These are phyloP conservation scores for Cordia subcordata DNA, from an alignment of 257 asterid species.

Conservation along the genomic window DNA sequence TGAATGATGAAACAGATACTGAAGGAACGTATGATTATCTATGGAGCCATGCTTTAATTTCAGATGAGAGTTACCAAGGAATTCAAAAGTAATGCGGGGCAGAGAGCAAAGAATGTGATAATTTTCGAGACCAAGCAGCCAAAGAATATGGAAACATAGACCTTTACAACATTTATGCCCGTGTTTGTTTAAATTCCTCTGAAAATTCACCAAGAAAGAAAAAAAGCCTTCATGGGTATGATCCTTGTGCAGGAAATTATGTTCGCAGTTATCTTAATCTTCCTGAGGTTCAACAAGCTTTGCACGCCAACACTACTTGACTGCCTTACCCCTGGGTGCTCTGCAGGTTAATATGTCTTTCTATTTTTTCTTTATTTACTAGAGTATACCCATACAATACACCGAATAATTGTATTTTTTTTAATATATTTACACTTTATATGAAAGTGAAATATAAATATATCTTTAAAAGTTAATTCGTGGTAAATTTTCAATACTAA, in stretches of 20 bases:
- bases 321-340: constrained; percentile 24
- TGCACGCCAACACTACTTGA: constrained; percentile 37
- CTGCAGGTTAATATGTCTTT: constrained; percentile 23
- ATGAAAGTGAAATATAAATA: no score
- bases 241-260: constrained; percentile 31
- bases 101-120: constrained; percentile 18
- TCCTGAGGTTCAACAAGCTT: constrained; percentile 35
- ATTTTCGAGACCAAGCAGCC: constrained; percentile 5
- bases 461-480: no score
- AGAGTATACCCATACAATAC: no score
- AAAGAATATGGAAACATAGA: constrained; percentile 29
- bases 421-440: no score
- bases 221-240: constrained; percentile 16
- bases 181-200: constrained; percentile 15
- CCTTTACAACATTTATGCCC: constrained; percentile 33
- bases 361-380: not conserved
- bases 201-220: not conserved
- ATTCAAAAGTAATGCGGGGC: constrained; percentile 21
- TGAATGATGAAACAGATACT: constrained; percentile 17
- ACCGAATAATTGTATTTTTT: no score
- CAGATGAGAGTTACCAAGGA: constrained; percentile 31
- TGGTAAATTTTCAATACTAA: no score
- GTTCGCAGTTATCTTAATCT: constrained; percentile 27
- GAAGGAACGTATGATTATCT: constrained; percentile 26
- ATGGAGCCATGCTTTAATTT: constrained; percentile 47